phyloP scores from a whole-genome alignment of 2,329 filamentous ascomycete genomes.

The Cryphonectria japonica region DNA sequence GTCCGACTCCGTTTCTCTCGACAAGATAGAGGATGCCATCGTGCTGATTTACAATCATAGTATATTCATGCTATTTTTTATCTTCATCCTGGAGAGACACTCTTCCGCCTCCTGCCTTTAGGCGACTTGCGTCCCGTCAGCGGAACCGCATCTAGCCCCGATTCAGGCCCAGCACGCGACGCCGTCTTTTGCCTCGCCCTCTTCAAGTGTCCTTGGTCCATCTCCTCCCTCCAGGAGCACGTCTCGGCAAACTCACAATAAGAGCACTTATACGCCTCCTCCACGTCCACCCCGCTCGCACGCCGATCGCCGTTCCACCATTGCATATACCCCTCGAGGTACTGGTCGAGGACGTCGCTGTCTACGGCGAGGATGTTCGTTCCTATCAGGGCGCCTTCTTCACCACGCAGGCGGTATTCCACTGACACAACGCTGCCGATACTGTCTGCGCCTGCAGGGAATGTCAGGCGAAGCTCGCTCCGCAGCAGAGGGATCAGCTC shows the following conservation, averaged over 20 bases:
- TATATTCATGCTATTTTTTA: not conserved
- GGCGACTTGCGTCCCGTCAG: constrained; percentile 6
- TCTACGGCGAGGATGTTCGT: constrained; percentile 69
- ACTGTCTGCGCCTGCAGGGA: constrained; percentile 53
- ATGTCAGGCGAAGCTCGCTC: constrained; percentile 54
- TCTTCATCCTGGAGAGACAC: not conserved
- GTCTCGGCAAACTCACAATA: constrained; percentile 80
- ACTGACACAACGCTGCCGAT: constrained; percentile 57
- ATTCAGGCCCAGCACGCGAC: not conserved
- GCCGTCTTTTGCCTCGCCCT: constrained; percentile 29
- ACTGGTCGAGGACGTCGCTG: constrained; percentile 62
- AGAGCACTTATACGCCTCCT: constrained; percentile 87
- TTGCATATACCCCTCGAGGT: constrained; percentile 71
- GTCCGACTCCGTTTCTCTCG: not conserved
- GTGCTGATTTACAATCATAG: not conserved
- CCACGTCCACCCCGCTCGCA: constrained; percentile 75
- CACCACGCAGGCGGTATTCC: constrained; percentile 54
- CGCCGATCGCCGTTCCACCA: constrained; percentile 85
- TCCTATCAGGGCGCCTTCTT: constrained; percentile 57
- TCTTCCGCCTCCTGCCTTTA: constrained; percentile 17
- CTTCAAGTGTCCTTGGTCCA: constrained; percentile 60
- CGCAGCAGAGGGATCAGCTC: constrained; percentile 51
- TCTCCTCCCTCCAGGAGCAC: constrained; percentile 76
- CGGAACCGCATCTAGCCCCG: not conserved
- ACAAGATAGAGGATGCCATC: not conserved